These are phyloP conservation scores for Kodamaea alishanica DNA, from an alignment of 1,139 yeast species.

Conservation along the genomic window DNA sequence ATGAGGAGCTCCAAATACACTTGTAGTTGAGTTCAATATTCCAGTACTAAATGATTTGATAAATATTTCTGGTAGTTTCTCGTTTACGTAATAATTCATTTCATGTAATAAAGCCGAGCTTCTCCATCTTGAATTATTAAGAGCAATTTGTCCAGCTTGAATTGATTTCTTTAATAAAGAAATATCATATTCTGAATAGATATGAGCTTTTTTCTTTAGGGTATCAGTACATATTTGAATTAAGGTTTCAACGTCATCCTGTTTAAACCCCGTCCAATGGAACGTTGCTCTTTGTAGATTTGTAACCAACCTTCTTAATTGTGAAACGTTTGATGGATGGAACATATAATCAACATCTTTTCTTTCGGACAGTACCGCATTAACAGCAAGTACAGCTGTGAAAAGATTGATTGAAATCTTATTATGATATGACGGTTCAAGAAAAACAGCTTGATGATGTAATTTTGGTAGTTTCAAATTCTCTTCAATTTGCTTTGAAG, in stretches of 20 bases:
- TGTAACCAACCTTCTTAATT: constrained; percentile 52
- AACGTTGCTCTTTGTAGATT: constrained; percentile 66
- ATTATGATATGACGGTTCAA: constrained; percentile 61
- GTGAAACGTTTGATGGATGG: constrained; percentile 53
- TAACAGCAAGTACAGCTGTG: constrained; percentile 63
- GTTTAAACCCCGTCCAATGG: constrained; percentile 71
- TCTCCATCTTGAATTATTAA: constrained; percentile 53
- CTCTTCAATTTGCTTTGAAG: constrained; percentile 46
- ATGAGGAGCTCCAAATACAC: constrained; percentile 61
- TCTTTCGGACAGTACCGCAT: constrained; percentile 70
- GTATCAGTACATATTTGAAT: constrained; percentile 47
- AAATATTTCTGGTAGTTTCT: constrained; percentile 40
- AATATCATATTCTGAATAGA: constrained; percentile 37
- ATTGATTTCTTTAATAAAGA: constrained; percentile 39
- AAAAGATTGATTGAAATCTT: constrained; percentile 58
- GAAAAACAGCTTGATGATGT: constrained; percentile 52
- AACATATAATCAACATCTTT: constrained; percentile 69
- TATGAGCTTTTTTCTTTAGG: constrained; percentile 25
- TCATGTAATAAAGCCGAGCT: constrained; percentile 56
- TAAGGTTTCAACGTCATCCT: constrained; percentile 51
- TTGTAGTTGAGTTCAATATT: constrained; percentile 22
- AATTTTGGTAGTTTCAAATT: constrained; percentile 59
- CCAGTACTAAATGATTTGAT: constrained; percentile 45
- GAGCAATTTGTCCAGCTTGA: constrained; percentile 44
- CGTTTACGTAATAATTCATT: constrained; percentile 54